phyloP scores from a whole-genome alignment of 306 rosid species.

The Clitoria ternatea region DNA sequence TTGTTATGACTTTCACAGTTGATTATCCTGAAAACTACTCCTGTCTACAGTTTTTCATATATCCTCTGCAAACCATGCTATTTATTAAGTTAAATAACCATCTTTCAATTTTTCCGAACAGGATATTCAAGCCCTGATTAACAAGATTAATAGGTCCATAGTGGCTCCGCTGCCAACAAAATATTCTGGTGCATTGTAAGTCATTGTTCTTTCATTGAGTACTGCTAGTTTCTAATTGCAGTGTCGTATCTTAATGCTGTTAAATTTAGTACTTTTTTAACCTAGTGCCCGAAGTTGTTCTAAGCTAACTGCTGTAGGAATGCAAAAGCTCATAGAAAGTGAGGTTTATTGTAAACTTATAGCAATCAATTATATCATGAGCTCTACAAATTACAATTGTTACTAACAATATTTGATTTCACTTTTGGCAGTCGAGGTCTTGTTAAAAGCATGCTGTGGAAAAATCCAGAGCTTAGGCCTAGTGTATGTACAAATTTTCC shows the following conservation, averaged over 20 bases:
- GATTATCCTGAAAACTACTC: conserved; percentile 5
- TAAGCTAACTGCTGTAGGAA: not conserved
- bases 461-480: conserved; percentile 91
- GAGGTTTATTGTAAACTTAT: conserved; percentile 4
- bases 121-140: conserved; percentile 86
- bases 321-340: conserved; percentile 2
- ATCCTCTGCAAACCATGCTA: not conserved
- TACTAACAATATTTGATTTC: conserved; percentile 25
- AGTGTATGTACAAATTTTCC: conserved; percentile 60
- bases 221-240: not conserved
- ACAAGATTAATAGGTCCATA: conserved; percentile 78
- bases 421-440: conserved; percentile 74
- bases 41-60: conserved; percentile 11
- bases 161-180: conserved; percentile 90
- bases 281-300: not conserved
- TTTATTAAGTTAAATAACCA: not conserved
- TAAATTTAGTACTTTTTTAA: not conserved
- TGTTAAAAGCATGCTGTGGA: conserved; percentile 91
- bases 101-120: conserved; percentile 39
- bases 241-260: conserved; percentile 8
- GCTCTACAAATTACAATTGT: not conserved
- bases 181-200: conserved; percentile 80
- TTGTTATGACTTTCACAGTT: too few relatives aligned
- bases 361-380: not conserved
- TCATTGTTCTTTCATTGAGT: conserved; percentile 13